phyloP scores from a whole-genome alignment of 2,329 filamentous ascomycete genomes.

The Cryphonectria japonica region DNA sequence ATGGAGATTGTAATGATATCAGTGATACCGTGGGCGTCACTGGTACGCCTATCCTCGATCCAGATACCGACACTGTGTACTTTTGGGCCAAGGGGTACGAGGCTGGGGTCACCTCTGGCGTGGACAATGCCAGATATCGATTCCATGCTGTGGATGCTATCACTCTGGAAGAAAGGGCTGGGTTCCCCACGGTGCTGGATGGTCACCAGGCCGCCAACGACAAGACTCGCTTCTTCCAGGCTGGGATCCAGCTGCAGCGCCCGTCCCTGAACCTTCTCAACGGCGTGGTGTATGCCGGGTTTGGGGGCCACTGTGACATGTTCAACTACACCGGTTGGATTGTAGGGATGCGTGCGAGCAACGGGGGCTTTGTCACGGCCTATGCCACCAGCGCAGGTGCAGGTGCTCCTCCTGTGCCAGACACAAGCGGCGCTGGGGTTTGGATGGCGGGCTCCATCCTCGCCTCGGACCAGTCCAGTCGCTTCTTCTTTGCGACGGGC shows the following conservation, averaged over 20 bases:
- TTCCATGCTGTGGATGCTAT: slow-evolving; percentile 30
- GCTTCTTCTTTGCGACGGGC: slow-evolving; percentile 36
- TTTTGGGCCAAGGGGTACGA: slow-evolving; percentile 29
- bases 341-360: slow-evolving; percentile 35
- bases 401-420: slow-evolving; percentile 27
- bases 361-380: slow-evolving; percentile 32
- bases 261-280: slow-evolving; percentile 41
- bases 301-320: slow-evolving; percentile 52
- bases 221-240: slow-evolving; percentile 47
- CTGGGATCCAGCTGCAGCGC: slow-evolving; percentile 50
- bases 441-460: slow-evolving; percentile 18
- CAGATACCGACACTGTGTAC: slow-evolving; percentile 45
- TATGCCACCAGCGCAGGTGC: slow-evolving; percentile 6
- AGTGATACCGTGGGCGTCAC: slow-evolving; percentile 51
- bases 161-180: slow-evolving; percentile 30
- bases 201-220: slow-evolving; percentile 51
- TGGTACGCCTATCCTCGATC: slow-evolving; percentile 51
- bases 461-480: slow-evolving; percentile 16
- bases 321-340: slow-evolving; percentile 48
- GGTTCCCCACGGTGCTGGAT: slow-evolving; percentile 50
- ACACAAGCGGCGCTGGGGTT: slow-evolving; percentile 11
- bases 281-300: slow-evolving; percentile 48
- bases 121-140: slow-evolving; percentile 22
- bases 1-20: slow-evolving; percentile 53
- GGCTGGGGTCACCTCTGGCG: slow-evolving; percentile 16